phyloP scores from a whole-genome alignment of 768 basidiomycete species.

The Pholiota conissans region DNA sequence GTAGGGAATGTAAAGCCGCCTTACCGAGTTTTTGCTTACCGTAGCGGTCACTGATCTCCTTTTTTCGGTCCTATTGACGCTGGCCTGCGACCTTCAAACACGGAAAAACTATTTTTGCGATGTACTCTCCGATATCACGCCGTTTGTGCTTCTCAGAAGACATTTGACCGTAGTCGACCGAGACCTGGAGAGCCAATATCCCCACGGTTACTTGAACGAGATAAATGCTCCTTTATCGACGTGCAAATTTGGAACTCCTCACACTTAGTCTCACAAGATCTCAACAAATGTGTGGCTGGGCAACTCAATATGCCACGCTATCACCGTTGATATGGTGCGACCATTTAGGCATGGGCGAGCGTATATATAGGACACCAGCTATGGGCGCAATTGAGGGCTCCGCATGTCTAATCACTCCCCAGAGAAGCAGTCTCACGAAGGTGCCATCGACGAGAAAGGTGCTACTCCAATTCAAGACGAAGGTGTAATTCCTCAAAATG shows the following conservation, averaged over 20 bases:
- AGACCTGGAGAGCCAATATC: neutral
- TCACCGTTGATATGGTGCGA: neutral
- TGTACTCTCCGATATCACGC: constrained; percentile 2
- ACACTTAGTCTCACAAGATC: neutral
- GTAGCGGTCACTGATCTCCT: neutral
- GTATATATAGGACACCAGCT: constrained; percentile 1
- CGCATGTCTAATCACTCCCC: constrained; percentile 18
- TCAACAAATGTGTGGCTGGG: neutral
- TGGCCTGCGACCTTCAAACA: neutral
- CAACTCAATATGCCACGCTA: neutral
- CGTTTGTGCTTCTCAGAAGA: neutral
- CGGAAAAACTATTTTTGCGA: neutral
- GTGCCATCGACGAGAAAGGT: constrained; percentile 12
- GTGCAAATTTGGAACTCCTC: neutral
- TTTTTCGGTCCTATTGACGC: neutral
- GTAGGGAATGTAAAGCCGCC: neutral
- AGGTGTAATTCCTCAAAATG: constrained; percentile 11
- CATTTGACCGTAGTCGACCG: neutral
- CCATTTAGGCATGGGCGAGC: neutral
- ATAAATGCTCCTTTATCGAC: neutral
- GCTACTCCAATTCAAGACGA: neutral
- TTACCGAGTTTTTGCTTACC: neutral
- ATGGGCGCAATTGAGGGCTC: neutral
- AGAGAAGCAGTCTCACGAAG: constrained; percentile 11
- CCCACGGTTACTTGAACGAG: neutral